phyloP scores from a whole-genome alignment of 371 early-diverging fungal genomes.

The Actinomortierella wolfii region DNA sequence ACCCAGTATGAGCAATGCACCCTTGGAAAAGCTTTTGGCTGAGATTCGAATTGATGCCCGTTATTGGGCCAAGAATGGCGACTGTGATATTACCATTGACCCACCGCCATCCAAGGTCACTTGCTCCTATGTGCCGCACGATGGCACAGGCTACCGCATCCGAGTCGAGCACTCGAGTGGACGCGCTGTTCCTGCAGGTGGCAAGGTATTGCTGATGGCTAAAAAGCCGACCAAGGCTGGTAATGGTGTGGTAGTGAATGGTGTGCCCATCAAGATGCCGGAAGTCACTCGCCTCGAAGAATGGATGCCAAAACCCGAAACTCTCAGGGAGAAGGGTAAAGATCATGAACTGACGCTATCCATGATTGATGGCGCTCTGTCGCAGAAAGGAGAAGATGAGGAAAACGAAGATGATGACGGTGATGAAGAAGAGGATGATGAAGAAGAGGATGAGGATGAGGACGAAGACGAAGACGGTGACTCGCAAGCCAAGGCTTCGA shows the following conservation, averaged over 20 bases:
- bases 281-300: conserved; percentile 26
- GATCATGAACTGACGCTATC: conserved; percentile 16
- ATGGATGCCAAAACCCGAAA: conserved; percentile 14
- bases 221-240: conserved; percentile 37
- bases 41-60: conserved; percentile 57
- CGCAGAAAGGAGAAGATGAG: conserved; percentile 12
- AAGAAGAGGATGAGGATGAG: conserved; percentile 23
- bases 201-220: conserved; percentile 57
- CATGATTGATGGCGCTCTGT: background rate
- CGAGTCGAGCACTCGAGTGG: conserved; percentile 57
- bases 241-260: conserved; percentile 37
- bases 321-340: conserved; percentile 7
- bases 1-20: too few species aligned
- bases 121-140: conserved; percentile 45
- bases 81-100: conserved; percentile 57
- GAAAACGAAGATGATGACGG: conserved; percentile 15
- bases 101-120: conserved; percentile 59
- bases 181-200: conserved; percentile 57
- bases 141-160: conserved; percentile 56
- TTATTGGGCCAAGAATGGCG: conserved; percentile 46
- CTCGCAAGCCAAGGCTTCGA: too few species aligned
- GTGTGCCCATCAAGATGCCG: conserved; percentile 37
- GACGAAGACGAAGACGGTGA: too few species aligned
- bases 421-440: conserved; percentile 9
- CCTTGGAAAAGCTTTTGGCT: conserved; percentile 32